Evolutionary conservation across 1,139 yeast species (phyloP), one percentile per base, ranked within the genome.

Genomic region (Kodamaea suecica): DNA sequence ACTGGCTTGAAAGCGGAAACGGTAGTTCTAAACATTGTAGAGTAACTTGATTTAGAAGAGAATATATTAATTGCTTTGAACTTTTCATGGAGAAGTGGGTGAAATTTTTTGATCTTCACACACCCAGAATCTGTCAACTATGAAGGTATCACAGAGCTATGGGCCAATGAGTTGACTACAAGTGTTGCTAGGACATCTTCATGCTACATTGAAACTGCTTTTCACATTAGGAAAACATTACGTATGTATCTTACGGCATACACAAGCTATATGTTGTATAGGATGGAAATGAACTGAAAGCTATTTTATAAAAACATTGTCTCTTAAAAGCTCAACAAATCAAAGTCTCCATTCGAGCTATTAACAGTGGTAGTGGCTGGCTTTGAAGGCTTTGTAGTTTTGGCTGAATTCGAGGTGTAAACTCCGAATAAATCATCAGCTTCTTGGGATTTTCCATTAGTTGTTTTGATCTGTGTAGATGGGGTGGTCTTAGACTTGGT

Each of bases 251-350:
- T n/a, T n/a, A n/a, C n/a, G n/a, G n/a, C n/a, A n/a, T n/a, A n/a
- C n/a, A n/a, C n/a, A n/a, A n/a, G n/a, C n/a, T n/a, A 19, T 9
- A 17, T 3, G 6, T 29, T 12, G n/a, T 13, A 17, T 11, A 10
- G 17, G 8, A 4, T 19, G 12, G 8, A 11, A n/a, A 29, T 16
- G 31, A 28, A 28, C 21, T 28, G 21, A 28, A 28, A n/a, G 23
- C 10, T 28, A 17, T 23, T 17, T 25, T 25, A n/a, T n/a, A n/a
- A n/a, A n/a, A 10, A 25, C 27, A 2, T 25, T 10, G 9, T 12
- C 9, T 12, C 8, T 11, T 38, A 70, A 41, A 73, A 66, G 40
- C 73, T 70, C 41, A 73, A 56, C 32, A 73, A 61, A 44, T 71
- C 76, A 27, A 70, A 41, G 40, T 66, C 72, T 17, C 66, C 61